A percentile compares a stretch with the other conserved stretches of the same genome.
Conservation (phyloP, 805 yeast species). For the Ogataea henricii region DNA sequence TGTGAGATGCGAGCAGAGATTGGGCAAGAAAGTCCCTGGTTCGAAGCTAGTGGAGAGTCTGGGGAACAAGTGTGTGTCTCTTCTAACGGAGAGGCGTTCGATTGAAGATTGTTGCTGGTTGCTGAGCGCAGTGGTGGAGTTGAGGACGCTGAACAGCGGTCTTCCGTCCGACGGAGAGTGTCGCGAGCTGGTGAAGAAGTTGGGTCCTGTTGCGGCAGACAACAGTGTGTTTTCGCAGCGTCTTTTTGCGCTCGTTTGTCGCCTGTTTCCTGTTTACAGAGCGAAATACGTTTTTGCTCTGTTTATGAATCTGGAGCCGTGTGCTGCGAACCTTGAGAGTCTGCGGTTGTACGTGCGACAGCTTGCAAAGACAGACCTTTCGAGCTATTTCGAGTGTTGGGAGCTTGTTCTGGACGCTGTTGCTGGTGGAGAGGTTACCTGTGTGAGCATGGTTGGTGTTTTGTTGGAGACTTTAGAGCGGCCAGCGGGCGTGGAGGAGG, state of each 20-base stretch:
- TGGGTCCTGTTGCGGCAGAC: conserved; percentile 8
- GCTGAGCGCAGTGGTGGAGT: conserved; percentile 15
- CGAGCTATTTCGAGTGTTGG: conserved; percentile 16
- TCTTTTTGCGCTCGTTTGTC: conserved; percentile 23
- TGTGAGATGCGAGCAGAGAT: conserved; percentile 9
- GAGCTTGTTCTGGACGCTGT: conserved; percentile 2
- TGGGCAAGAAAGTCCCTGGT: conserved; percentile 5
- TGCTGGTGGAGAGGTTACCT: neutral
- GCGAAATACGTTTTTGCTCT: conserved; percentile 25
- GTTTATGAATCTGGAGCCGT: conserved; percentile 20
- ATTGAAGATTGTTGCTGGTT: conserved; percentile 19
- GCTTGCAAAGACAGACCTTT: conserved; percentile 4
- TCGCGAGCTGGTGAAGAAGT: conserved; percentile 13
- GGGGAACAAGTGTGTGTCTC: neutral
- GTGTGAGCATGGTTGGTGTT: conserved; percentile 8
- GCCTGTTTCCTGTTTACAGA: conserved; percentile 9
- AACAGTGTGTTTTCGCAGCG: conserved; percentile 8
- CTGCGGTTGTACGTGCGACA: conserved; percentile 12
- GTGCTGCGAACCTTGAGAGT: conserved; percentile 1
- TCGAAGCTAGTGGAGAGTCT: neutral
- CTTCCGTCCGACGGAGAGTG: neutral
- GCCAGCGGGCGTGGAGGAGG: conserved; percentile 5
- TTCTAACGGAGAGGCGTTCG: neutral
- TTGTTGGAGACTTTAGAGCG: conserved; percentile 11
- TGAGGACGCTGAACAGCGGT: conserved; percentile 9